A percentile compares a stretch with the other conserved stretches of the same genome.
These are phyloP conservation scores for Auricularia heimuer DNA, from an alignment of 768 basidiomycete genomes.

Conservation along the genomic window DNA sequence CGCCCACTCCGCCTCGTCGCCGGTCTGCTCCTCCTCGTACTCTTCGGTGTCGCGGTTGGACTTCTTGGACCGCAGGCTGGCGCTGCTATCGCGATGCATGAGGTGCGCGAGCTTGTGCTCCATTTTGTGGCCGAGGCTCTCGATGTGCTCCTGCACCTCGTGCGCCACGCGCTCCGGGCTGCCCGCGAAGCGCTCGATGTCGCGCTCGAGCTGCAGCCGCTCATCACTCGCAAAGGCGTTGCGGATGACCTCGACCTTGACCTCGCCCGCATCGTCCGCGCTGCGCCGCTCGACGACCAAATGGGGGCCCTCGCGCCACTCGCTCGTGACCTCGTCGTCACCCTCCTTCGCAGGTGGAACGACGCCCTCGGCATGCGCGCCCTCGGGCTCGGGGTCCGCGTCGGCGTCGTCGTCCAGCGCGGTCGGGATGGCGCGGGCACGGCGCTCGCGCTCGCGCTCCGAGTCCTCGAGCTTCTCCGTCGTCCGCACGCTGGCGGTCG, in stretches of 20 bases:
- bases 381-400: background rate
- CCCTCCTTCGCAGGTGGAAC: background rate
- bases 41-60: conserved; percentile 12
- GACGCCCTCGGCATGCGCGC: background rate
- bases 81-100: background rate
- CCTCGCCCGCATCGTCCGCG: conserved; percentile 58
- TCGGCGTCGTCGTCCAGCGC: background rate
- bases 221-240: conserved; percentile 25
- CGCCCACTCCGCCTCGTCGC: conserved; percentile 6
- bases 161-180: conserved; percentile 27
- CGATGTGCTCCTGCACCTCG: conserved; percentile 23
- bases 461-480: background rate
- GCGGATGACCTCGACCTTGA: conserved; percentile 54
- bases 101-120: background rate
- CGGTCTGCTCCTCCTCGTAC: conserved; percentile 12
- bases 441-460: background rate
- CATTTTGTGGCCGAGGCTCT: conserved; percentile 16
- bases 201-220: background rate
- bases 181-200: conserved; percentile 8
- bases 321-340: conserved; percentile 20
- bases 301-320: conserved; percentile 68
- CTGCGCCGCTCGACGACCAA: conserved; percentile 50
- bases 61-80: conserved; percentile 1
- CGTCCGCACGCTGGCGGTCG: conserved; percentile 9
- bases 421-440: background rate